Percentiles rank a stretch among this genome's conserved stretches.
Evolutionary conservation across 768 basidiomycete genomes (phyloP).

Genomic region (Tricholoma matsutake): DNA sequence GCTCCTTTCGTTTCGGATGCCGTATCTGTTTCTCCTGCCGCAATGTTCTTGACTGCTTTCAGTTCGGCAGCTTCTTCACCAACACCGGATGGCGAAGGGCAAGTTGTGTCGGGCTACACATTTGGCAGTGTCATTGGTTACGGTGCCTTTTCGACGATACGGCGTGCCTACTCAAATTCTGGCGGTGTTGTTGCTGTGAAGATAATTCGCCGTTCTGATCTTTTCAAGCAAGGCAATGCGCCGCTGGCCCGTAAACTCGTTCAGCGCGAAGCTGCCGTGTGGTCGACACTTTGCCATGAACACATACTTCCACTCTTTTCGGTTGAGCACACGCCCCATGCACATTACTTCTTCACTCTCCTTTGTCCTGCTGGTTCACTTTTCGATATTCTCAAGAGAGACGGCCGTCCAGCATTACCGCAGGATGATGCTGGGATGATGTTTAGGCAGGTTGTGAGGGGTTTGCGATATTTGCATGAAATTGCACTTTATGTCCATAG

Average conservation of each 20-base stretch:
- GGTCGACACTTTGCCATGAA: constrained; percentile 78
- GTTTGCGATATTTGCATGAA: constrained; percentile 80
- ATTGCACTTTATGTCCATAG: constrained; percentile 79
- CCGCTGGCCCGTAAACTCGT: constrained; percentile 50
- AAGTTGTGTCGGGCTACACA: constrained; percentile 65
- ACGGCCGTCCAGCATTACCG: constrained; percentile 61
- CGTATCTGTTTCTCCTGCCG: constrained; percentile 59
- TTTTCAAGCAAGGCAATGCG: constrained; percentile 50
- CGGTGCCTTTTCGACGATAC: constrained; percentile 81
- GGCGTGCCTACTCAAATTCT: constrained; percentile 61
- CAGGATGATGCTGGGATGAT: constrained; percentile 82
- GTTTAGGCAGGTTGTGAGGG: constrained; percentile 83
- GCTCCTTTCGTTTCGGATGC: constrained; percentile 11
- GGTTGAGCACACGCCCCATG: constrained; percentile 51
- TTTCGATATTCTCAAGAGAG: constrained; percentile 75
- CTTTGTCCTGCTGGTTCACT: constrained; percentile 84
- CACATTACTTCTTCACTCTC: constrained; percentile 80
- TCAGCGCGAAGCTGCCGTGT: constrained; percentile 67
- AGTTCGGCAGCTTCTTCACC: constrained; percentile 36
- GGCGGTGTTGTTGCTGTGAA: constrained; percentile 79
- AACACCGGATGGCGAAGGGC: constrained; percentile 64
- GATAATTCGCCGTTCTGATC: constrained; percentile 63
- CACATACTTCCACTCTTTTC: constrained; percentile 84
- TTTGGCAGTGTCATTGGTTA: constrained; percentile 75
- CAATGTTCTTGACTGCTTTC: constrained; percentile 70